Conservation (phyloP, 805 yeast species). For the Barnettozyma pratensis region DNA sequence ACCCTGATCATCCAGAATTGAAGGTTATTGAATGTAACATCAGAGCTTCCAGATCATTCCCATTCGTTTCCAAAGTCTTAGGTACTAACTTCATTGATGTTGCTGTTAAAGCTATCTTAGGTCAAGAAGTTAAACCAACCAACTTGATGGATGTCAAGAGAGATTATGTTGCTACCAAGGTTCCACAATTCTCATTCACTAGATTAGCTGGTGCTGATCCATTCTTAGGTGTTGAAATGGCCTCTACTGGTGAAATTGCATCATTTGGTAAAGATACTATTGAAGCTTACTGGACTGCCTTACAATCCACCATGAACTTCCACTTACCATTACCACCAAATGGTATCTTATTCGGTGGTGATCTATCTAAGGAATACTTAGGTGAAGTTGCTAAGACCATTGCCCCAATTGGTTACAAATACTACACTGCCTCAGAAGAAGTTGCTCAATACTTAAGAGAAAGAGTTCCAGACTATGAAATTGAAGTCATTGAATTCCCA, state of each 20-base stretch:
- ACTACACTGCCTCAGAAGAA: conserved; percentile 67
- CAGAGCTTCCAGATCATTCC: conserved; percentile 98
- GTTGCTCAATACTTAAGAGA: conserved; percentile 66
- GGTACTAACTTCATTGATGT: conserved; percentile 93
- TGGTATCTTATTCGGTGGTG: conserved; percentile 94
- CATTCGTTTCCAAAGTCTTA: conserved; percentile 94
- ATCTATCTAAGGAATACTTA: conserved; percentile 62
- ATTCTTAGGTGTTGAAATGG: conserved; percentile 97
- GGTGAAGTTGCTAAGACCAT: conserved; percentile 69
- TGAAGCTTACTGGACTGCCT: conserved; percentile 97
- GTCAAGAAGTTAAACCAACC: conserved; percentile 61
- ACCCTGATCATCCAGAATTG: conserved; percentile 54
- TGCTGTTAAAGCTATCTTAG: conserved; percentile 83
- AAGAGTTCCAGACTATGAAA: conserved; percentile 32
- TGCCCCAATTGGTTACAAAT: conserved; percentile 72
- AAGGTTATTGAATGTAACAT: conserved; percentile 98
- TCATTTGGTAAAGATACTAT: conserved; percentile 81
- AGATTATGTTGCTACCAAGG: conserved; percentile 91
- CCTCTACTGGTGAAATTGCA: conserved; percentile 98
- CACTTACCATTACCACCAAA: conserved; percentile 85
- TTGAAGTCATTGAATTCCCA: conserved; percentile 80
- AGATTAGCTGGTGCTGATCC: conserved; percentile 99
- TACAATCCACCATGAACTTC: conserved; percentile 97
- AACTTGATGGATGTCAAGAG: conserved; percentile 75
- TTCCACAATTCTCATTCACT: conserved; percentile 97